Conservation (phyloP, 768 basidiomycete genomes). For the Trichaptum fuscoviolaceum region DNA sequence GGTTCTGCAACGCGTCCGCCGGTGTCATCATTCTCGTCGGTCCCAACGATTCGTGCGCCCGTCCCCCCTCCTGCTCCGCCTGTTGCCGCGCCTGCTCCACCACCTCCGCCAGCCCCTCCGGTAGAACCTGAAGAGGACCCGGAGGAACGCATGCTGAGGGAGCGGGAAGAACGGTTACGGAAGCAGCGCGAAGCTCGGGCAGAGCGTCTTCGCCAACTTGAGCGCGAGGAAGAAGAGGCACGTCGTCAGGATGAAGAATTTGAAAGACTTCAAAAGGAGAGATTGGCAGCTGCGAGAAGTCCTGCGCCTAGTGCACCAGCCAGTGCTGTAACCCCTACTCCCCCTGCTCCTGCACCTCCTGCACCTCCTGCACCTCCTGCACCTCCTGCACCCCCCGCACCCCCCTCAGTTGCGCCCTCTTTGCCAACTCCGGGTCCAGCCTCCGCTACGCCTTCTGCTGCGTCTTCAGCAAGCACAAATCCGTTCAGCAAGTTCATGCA, state of each 20-base stretch:
- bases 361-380: slow-evolving; percentile 31
- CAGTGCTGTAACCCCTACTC: slow-evolving; percentile 23
- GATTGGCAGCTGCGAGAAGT: slow-evolving; percentile 29
- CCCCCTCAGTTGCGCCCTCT: slow-evolving; percentile 31
- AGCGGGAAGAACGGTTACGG: slow-evolving; percentile 63
- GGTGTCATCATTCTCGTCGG: slow-evolving; percentile 20
- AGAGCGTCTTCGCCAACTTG: slow-evolving; percentile 63
- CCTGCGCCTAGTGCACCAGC: slow-evolving; percentile 23
- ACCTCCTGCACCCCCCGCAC: slow-evolving; percentile 34
- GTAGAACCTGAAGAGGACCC: slow-evolving; percentile 55
- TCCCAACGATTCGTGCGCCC: slow-evolving; percentile 23
- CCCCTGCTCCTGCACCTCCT: slow-evolving; percentile 22
- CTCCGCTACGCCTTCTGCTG: slow-evolving; percentile 19
- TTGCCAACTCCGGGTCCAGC: slow-evolving; percentile 25
- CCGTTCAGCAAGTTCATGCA: slow-evolving; percentile 72
- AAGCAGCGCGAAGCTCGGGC: slow-evolving; percentile 71
- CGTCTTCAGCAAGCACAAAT: slow-evolving; percentile 61
- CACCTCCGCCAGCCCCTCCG: slow-evolving; percentile 29
- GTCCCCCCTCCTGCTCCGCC: slow-evolving; percentile 27
- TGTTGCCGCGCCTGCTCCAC: slow-evolving; percentile 31
- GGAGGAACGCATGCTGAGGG: slow-evolving; percentile 68
- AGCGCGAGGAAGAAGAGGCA: slow-evolving; percentile 58
- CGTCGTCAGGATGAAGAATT: slow-evolving; percentile 40
- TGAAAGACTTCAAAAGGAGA: slow-evolving; percentile 27
- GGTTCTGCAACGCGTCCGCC: slow-evolving; percentile 29